Conservation (phyloP, 345 rosid species). For the Citrus reticulata region DNA sequence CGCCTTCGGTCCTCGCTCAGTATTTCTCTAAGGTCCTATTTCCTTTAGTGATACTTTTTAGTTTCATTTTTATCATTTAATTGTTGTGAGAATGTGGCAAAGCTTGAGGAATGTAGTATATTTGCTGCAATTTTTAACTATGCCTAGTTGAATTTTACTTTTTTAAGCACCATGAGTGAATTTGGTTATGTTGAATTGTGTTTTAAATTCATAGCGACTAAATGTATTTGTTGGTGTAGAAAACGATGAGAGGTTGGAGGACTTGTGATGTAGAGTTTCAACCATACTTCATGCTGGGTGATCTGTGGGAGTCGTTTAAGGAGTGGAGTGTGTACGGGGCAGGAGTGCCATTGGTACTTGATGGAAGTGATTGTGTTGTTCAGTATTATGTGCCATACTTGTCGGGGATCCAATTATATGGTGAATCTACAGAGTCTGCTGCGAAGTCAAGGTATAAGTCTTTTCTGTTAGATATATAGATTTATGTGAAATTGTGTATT, state of each 20-base stretch:
- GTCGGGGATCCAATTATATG: constrained; percentile 84
- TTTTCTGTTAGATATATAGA: not conserved
- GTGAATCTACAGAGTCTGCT: constrained; percentile 32
- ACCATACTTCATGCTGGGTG: constrained; percentile 59
- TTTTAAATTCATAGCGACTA: not conserved
- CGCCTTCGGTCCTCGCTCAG: constrained; percentile 37
- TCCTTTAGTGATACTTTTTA: not conserved
- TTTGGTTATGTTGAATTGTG: not conserved
- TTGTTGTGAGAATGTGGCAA: not conserved
- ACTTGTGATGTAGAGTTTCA: constrained; percentile 37
- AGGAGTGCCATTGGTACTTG: constrained; percentile 70
- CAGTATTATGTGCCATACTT: constrained; percentile 89
- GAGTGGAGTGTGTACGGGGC: constrained; percentile 92
- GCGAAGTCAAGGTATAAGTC: constrained; percentile 34
- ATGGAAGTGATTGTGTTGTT: constrained; percentile 58
- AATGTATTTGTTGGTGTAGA: constrained; percentile 23
- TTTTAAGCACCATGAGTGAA: not conserved
- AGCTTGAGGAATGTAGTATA: not conserved
- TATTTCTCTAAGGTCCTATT: constrained; percentile 32
- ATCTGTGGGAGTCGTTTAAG: constrained; percentile 78
- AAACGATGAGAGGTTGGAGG: constrained; percentile 46
- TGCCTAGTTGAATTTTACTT: not conserved
- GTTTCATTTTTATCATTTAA: not conserved
- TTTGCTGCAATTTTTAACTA: not conserved
- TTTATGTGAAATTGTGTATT: not conserved